phyloP scores from a whole-genome alignment of 805 yeast genomes.

The Wickerhamomyces subpelliculosus region DNA sequence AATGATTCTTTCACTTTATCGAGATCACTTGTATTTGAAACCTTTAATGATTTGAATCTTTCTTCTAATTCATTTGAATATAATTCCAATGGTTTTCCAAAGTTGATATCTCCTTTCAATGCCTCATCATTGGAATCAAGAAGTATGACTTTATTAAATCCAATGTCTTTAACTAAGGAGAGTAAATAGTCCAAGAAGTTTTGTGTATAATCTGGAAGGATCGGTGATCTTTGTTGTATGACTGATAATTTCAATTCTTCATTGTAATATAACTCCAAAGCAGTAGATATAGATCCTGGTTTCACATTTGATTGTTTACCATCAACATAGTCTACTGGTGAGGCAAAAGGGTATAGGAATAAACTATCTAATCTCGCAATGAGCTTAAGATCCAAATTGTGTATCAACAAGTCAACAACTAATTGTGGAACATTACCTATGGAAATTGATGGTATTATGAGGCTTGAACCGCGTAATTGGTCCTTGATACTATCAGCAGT shows the following conservation, averaged over 20 bases:
- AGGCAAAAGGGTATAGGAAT: slow-evolving; percentile 72
- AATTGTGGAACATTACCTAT: slow-evolving; percentile 90
- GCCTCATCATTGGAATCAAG: slow-evolving; percentile 74
- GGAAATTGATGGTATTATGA: slow-evolving; percentile 76
- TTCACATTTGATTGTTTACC: slow-evolving; percentile 10
- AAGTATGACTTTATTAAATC: slow-evolving; percentile 42
- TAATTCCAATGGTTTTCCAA: slow-evolving; percentile 10
- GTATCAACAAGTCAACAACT: slow-evolving; percentile 63
- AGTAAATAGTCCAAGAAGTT: slow-evolving; percentile 46
- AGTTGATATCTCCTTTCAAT: slow-evolving; percentile 19
- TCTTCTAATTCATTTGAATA: slow-evolving; percentile 13
- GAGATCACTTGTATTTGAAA: slow-evolving; percentile 3
- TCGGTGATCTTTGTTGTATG: slow-evolving; percentile 81
- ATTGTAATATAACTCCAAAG: slow-evolving; percentile 57
- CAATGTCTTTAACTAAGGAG: slow-evolving; percentile 37
- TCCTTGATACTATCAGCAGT: not conserved
- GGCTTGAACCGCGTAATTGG: slow-evolving; percentile 27
- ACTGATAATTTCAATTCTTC: slow-evolving; percentile 37
- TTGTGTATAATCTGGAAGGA: slow-evolving; percentile 54
- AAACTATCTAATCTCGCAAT: slow-evolving; percentile 52
- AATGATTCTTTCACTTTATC: slow-evolving; percentile 5
- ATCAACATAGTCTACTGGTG: slow-evolving; percentile 56
- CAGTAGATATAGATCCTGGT: slow-evolving; percentile 37
- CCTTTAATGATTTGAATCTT: slow-evolving; percentile 11
- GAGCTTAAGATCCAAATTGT: slow-evolving; percentile 46